Conservation (phyloP, 306 rosid species). For the Cucurbita pepo region DNA sequence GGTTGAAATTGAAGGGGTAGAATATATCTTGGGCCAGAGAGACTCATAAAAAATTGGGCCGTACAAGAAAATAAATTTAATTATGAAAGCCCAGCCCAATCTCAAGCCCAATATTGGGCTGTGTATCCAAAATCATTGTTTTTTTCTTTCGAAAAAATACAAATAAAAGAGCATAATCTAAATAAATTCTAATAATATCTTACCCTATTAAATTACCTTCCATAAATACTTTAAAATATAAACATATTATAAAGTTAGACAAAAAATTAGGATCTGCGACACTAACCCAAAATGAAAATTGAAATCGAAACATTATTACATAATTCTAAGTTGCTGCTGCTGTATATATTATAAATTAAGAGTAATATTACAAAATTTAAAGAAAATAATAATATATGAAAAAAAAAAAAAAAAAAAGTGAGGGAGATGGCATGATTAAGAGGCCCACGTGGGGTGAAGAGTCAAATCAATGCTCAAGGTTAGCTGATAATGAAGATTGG, state of each 20-base stretch:
- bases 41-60: neutral
- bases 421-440: neutral
- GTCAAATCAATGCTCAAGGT: conserved; percentile 1
- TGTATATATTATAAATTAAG: no score
- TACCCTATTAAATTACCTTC: neutral
- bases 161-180: neutral
- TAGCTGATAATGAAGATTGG: neutral
- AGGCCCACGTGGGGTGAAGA: neutral
- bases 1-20: neutral
- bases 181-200: neutral
- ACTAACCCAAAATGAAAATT: no score
- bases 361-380: no score
- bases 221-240: neutral
- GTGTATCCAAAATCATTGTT: no score
- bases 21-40: neutral
- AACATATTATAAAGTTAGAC: no score
- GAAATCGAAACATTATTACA: no score
- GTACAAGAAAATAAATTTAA: neutral
- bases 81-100: neutral
- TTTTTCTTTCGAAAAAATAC: neutral
- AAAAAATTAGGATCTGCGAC: no score
- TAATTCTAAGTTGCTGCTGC: no score
- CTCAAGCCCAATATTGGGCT: neutral
- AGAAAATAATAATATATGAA: no score
- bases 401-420: no score